A percentile compares a stretch with the other conserved stretches of the same genome.
phyloP scores from a whole-genome alignment of 768 basidiomycete genomes.

The Dacryopinax primogenitus region DNA sequence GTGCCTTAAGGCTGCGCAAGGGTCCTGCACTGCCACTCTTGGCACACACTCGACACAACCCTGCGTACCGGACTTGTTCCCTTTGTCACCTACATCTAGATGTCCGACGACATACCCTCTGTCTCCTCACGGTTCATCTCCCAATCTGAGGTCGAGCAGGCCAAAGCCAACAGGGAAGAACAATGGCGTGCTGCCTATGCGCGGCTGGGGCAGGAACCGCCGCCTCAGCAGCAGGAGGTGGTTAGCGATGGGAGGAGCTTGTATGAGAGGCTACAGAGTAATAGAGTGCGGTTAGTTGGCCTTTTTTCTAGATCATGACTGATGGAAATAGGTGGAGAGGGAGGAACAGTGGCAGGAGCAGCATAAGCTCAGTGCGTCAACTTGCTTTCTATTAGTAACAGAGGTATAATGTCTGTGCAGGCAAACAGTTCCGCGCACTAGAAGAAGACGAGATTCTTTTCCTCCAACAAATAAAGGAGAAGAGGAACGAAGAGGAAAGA shows the following conservation, averaged over 20 bases:
- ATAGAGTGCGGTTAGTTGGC: constrained; percentile 43
- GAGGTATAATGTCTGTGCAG: constrained; percentile 28
- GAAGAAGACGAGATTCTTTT: constrained; percentile 88
- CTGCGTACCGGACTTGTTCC: too few relatives aligned
- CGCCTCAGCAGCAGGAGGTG: constrained; percentile 55
- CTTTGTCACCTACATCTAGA: too few relatives aligned
- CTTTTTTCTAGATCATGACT: constrained; percentile 7
- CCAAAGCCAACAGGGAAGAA: constrained; percentile 54
- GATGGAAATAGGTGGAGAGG: constrained; percentile 51
- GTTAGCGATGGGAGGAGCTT: constrained; percentile 72
- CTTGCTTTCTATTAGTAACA: not conserved
- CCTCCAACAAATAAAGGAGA: constrained; percentile 66
- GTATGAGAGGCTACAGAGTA: constrained; percentile 86
- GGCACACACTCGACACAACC: not conserved
- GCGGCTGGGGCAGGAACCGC: constrained; percentile 77
- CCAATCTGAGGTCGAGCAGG: constrained; percentile 61
- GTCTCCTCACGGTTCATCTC: constrained; percentile 80
- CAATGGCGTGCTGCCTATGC: constrained; percentile 88
- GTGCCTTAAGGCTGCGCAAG: too few relatives aligned
- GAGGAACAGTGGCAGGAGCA: constrained; percentile 92
- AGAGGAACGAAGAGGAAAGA: constrained; percentile 62
- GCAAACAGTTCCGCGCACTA: constrained; percentile 77
- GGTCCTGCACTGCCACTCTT: not conserved
- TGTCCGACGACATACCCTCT: constrained; percentile 34
- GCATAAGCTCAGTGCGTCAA: constrained; percentile 49